phyloP scores from a whole-genome alignment of 495 filamentous ascomycete genomes.

The Friedmanniomyces simplex region DNA sequence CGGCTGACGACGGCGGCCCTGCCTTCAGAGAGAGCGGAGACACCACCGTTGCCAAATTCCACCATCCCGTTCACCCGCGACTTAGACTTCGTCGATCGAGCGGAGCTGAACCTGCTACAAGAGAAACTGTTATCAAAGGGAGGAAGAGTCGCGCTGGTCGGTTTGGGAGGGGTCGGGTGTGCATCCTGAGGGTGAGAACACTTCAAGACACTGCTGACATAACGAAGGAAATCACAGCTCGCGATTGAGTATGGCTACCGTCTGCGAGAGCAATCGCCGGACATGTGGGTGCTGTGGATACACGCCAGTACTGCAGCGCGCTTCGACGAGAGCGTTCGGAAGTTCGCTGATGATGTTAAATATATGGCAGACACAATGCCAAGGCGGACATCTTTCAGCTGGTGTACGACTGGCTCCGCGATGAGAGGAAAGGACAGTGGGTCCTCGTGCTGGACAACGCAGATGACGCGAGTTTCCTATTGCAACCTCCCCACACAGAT shows the following conservation, averaged over 20 bases:
- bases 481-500: not conserved
- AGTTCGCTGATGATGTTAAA: conserved; percentile 22
- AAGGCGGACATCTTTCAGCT: conserved; percentile 29
- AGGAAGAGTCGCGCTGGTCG: conserved; percentile 31
- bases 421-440: conserved; percentile 38
- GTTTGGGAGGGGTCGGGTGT: conserved; percentile 44
- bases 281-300: conserved; percentile 24
- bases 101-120: conserved; percentile 28
- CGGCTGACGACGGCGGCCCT: too few species aligned
- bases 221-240: conserved; percentile 42
- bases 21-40: not conserved
- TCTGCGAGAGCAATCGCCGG: conserved; percentile 12
- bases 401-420: conserved; percentile 34
- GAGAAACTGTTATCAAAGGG: conserved; percentile 17
- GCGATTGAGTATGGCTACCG: conserved; percentile 42
- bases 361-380: conserved; percentile 23
- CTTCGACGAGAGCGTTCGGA: conserved; percentile 20
- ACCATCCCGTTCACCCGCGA: conserved; percentile 33
- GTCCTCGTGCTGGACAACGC: conserved; percentile 44
- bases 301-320: conserved; percentile 25
- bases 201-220: not conserved
- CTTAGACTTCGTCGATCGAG: conserved; percentile 36
- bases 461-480: conserved; percentile 36
- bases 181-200: not conserved
- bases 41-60: conserved; percentile 13